These are phyloP conservation scores for Polytrichum formosum DNA, from an alignment of 225 moss, liverwort and hornwort species.

Conservation along the genomic window DNA sequence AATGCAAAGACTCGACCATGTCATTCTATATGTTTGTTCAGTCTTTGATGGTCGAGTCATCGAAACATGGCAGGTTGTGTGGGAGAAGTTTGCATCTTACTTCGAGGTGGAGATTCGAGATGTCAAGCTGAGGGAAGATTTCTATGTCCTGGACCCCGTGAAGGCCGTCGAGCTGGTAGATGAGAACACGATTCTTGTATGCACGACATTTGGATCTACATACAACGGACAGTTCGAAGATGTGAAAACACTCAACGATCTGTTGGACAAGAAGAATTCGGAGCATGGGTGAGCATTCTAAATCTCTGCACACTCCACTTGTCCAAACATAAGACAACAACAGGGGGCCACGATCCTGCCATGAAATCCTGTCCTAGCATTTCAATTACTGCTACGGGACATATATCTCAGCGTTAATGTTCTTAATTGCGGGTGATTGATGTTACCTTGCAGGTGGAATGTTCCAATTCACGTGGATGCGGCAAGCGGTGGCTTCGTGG, in stretches of 20 bases:
- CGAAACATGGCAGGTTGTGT: constrained; percentile 64
- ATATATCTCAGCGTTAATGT: too few relatives aligned
- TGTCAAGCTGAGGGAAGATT: constrained; percentile 67
- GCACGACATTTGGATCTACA: constrained; percentile 84
- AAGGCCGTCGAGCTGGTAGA: constrained; percentile 85
- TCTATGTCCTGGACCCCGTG: constrained; percentile 63
- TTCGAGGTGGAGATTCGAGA: constrained; percentile 87
- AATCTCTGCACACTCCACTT: neutral
- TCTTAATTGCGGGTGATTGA: too few relatives aligned
- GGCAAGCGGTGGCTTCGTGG: constrained; percentile 87
- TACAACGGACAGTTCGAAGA: constrained; percentile 93
- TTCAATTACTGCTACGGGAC: neutral
- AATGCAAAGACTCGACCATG: too few relatives aligned
- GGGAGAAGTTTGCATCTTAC: constrained; percentile 92
- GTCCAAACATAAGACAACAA: neutral
- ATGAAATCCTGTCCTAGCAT: neutral
- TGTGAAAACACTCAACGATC: constrained; percentile 67
- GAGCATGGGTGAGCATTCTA: constrained; percentile 37
- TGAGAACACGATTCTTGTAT: constrained; percentile 89
- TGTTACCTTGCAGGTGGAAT: constrained; percentile 52
- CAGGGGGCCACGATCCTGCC: neutral
- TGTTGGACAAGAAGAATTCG: constrained; percentile 71
- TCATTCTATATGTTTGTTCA: neutral
- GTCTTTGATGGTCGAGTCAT: neutral
- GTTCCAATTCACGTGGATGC: constrained; percentile 88